Evolutionary conservation across 805 yeast species (phyloP).

Genomic region (Myxozyma kluyveri): DNA sequence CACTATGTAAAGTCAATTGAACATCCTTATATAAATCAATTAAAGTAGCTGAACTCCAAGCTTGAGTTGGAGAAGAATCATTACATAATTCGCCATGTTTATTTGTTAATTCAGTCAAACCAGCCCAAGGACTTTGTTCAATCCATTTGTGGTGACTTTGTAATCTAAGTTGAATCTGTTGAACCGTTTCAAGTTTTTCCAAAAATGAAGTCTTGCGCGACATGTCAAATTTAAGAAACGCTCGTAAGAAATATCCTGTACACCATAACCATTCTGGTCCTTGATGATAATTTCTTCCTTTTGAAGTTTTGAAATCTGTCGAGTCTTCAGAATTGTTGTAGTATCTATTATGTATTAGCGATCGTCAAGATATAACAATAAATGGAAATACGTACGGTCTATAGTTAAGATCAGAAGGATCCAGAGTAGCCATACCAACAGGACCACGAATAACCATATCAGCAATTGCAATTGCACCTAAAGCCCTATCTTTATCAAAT

Average conservation of each 20-base stretch:
- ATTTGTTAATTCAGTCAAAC: constrained; percentile 87
- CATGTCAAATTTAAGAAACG: constrained; percentile 58
- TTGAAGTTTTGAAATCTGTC: constrained; percentile 84
- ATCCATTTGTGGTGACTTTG: constrained; percentile 69
- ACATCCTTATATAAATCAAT: constrained; percentile 71
- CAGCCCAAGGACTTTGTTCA: constrained; percentile 81
- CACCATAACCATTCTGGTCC: constrained; percentile 99
- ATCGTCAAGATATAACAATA: not conserved
- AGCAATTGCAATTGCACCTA: constrained; percentile 64
- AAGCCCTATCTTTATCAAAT: constrained; percentile 61
- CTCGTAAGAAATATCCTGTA: constrained; percentile 81
- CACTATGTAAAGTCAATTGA: constrained; percentile 4
- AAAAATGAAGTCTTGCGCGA: constrained; percentile 38
- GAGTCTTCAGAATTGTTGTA: constrained; percentile 78
- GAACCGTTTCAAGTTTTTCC: constrained; percentile 54
- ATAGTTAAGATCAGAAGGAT: constrained; percentile 88
- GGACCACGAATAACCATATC: constrained; percentile 81
- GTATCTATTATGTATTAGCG: constrained; percentile 38
- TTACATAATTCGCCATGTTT: constrained; percentile 76
- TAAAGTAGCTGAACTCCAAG: constrained; percentile 90
- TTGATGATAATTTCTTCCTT: constrained; percentile 96
- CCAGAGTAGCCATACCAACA: constrained; percentile 85
- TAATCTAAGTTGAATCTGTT: constrained; percentile 59
- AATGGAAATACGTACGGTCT: constrained; percentile 50
- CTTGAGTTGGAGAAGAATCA: constrained; percentile 94